A percentile compares a stretch with the other conserved stretches of the same genome.
These are phyloP conservation scores for Plantago elongata DNA, from an alignment of 257 asterid genomes.

Conservation along the genomic window DNA sequence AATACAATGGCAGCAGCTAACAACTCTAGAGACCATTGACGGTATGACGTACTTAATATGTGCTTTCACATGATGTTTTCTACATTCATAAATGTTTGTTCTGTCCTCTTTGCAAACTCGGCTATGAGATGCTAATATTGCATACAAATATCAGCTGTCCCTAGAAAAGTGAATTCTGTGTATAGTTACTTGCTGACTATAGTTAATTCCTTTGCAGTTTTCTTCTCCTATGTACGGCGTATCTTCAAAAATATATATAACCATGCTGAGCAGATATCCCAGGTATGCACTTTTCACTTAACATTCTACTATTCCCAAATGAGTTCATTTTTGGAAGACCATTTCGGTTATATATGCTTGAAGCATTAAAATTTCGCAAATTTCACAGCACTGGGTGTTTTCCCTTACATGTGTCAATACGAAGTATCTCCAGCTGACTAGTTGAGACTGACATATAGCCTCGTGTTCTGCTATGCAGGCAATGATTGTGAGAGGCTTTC, in stretches of 20 bases:
- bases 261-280: slow-evolving; percentile 86
- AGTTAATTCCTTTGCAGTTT: slow-evolving; percentile 49
- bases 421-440: not conserved
- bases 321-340: not conserved
- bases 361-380: too few relatives aligned
- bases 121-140: not conserved
- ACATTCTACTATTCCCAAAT: not conserved
- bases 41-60: slow-evolving; percentile 36
- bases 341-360: too few relatives aligned
- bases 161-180: slow-evolving; percentile 5
- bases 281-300: slow-evolving; percentile 43
- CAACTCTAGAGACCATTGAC: slow-evolving; percentile 77
- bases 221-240: slow-evolving; percentile 68
- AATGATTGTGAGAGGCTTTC: slow-evolving; percentile 91
- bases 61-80: slow-evolving; percentile 1
- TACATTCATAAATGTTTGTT: not conserved
- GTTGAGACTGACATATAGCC: not conserved
- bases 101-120: not conserved
- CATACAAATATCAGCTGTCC: not conserved
- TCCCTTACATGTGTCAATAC: not conserved
- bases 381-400: not conserved
- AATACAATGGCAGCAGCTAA: slow-evolving; percentile 81
- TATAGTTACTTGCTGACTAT: not conserved
- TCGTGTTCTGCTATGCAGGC: slow-evolving; percentile 49
- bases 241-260: slow-evolving; percentile 79